phyloP scores from a whole-genome alignment of 768 basidiomycete genomes.

The Mycena albidolilacea region DNA sequence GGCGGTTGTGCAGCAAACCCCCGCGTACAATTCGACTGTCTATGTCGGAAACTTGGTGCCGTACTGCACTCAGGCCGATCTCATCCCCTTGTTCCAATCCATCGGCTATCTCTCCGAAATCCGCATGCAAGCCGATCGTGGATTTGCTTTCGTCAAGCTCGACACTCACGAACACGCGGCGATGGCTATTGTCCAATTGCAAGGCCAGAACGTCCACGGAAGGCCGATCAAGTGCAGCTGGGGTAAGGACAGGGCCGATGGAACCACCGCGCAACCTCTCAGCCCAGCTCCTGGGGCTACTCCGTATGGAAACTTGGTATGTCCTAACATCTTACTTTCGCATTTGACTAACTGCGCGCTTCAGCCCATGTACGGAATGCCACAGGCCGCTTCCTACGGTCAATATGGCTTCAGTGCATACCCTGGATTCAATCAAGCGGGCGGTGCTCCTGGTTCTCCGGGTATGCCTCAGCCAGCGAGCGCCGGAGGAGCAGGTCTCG shows the following conservation, averaged over 20 bases:
- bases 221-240: slow-evolving; percentile 98
- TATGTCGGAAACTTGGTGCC: slow-evolving; percentile 99
- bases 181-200: slow-evolving; percentile 96
- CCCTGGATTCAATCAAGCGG: slow-evolving; percentile 74
- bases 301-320: slow-evolving; percentile 87
- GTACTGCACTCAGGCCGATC: slow-evolving; percentile 96
- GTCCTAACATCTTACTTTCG: slow-evolving; percentile 43
- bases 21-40: slow-evolving; percentile 94
- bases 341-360: slow-evolving; percentile 27
- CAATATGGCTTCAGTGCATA: slow-evolving; percentile 86
- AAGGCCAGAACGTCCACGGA: slow-evolving; percentile 97
- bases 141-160: slow-evolving; percentile 98
- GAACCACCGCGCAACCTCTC: slow-evolving; percentile 69
- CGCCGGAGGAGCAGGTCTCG: slow-evolving; percentile 69
- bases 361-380: slow-evolving; percentile 93
- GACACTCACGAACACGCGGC: slow-evolving; percentile 99
- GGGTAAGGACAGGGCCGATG: slow-evolving; percentile 95
- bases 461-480: slow-evolving; percentile 72
- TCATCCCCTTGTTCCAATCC: slow-evolving; percentile 97
- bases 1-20: slow-evolving; percentile 93
- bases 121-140: slow-evolving; percentile 98
- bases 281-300: slow-evolving; percentile 74
- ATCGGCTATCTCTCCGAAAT: slow-evolving; percentile 99
- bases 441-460: slow-evolving; percentile 67
- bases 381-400: slow-evolving; percentile 84